Percentiles rank a stretch among this genome's conserved stretches.
Evolutionary conservation across 371 early-diverging fungal genomes (phyloP).

Genomic region (Syncephalis plumigaleata): DNA sequence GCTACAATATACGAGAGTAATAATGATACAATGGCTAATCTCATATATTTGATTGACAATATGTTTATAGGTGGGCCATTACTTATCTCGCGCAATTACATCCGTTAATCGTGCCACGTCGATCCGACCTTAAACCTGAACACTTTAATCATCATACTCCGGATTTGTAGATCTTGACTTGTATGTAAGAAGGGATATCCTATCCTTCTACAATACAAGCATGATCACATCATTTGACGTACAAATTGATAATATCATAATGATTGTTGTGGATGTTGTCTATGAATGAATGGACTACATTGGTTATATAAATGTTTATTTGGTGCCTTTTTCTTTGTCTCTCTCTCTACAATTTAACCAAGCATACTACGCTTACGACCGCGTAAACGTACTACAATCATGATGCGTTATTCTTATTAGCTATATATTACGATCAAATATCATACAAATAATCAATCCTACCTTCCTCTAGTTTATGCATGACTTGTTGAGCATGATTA

Average conservation of each 20-base stretch:
- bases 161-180: no score
- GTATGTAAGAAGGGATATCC: no score
- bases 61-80: conserved; percentile 38
- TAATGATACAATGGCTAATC: neutral
- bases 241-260: no score
- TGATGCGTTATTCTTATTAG: neutral
- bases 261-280: no score
- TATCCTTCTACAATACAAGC: no score
- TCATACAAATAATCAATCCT: conserved; percentile 4
- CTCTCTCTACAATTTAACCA: no score
- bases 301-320: neutral
- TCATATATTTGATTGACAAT: neutral
- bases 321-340: no score
- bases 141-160: neutral
- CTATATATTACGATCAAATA: neutral
- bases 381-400: conserved; percentile 51
- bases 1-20: neutral
- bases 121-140: conserved; percentile 29
- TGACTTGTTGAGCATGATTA: conserved; percentile 31
- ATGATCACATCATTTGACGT: no score
- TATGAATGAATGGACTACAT: no score
- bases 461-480: conserved; percentile 76
- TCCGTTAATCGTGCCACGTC: conserved; percentile 42
- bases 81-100: conserved; percentile 55
- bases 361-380: conserved; percentile 84